Conservation (phyloP, 768 basidiomycete species). For the Amanita rubescens region DNA sequence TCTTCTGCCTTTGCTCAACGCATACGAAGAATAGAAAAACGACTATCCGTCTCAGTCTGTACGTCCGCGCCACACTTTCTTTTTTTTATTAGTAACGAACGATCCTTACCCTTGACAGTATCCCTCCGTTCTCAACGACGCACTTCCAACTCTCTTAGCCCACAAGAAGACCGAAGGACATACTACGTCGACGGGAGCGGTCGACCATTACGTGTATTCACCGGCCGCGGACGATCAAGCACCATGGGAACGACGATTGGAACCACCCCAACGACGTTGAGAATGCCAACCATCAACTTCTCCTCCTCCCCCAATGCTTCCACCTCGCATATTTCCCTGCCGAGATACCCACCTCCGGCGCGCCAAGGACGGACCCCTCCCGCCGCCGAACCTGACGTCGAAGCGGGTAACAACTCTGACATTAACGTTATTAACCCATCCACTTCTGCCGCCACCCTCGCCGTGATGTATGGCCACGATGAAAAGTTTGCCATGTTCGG, state of each 20-base stretch:
- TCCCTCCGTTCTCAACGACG: neutral
- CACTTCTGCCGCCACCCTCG: neutral
- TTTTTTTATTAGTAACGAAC: neutral
- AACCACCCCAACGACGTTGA: neutral
- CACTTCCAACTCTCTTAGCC: neutral
- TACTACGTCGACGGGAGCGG: slow-evolving; percentile 3
- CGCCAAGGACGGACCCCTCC: too few species aligned
- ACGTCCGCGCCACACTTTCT: neutral
- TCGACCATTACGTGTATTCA: neutral
- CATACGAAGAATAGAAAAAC: neutral
- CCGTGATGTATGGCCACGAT: neutral
- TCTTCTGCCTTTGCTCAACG: neutral
- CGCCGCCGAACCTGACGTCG: neutral
- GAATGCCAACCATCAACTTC: neutral
- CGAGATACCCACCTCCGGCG: too few species aligned
- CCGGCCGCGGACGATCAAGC: neutral
- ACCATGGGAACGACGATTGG: neutral
- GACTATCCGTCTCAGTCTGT: neutral
- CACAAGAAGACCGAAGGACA: neutral
- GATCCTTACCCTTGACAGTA: neutral
- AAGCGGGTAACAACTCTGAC: neutral
- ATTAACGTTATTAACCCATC: too few species aligned
- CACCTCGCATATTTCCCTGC: too few species aligned
- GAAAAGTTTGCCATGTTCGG: slow-evolving; percentile 4
- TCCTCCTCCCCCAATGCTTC: neutral